Evolutionary conservation across 2,329 filamentous ascomycete genomes (phyloP), one percentile per base, ranked within the genome.

Genomic region (Orbilia ellipsospora): DNA sequence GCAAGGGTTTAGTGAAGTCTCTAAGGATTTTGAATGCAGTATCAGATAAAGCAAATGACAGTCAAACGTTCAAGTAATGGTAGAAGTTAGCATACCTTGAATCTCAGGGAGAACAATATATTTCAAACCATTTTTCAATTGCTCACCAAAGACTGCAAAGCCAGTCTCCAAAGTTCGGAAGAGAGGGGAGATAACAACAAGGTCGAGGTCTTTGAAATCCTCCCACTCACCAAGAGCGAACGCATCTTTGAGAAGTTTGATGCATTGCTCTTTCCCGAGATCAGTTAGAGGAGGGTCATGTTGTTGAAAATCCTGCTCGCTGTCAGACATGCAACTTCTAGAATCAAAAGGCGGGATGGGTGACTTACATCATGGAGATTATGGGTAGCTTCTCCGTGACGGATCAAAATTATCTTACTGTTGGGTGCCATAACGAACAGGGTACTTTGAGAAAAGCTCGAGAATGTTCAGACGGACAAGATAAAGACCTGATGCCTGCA

Each of bases 351-450:
- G 5, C 12, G 48, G 48, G 4, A 18, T 20, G 5, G n/a, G 51
- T 50, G 15, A 56, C 57, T 61, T 69, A 75, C 72, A 44, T 75
- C 72, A 12, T 65, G 28, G 16, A 75, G 48, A 36, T 75, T 75
- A 20, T 75, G 72, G 1, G 72, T 75, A 8, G 72, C 72, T 40
- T 75, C 51, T 20, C 72, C 72, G 55, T 75, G 72, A 36, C 72
- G 72, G 64, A 75, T 75, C 54, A 75, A 16, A 8, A 75, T 64
- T 15, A 75, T 59, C 26, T 75, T 75, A 12, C 59, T 75, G 18
- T 75, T 40, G 3, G 72, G 72, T 7, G 72, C 72, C 72, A 75
- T 75, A 7, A 18, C 57, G 54, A 60, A 13, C 28, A 36, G 16
- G 36, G 31, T 26, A 26, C 28, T 36, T 36, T 36, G 31, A 6